phyloP scores from a whole-genome alignment of 495 filamentous ascomycete species.

The Friedmanniomyces simplex region DNA sequence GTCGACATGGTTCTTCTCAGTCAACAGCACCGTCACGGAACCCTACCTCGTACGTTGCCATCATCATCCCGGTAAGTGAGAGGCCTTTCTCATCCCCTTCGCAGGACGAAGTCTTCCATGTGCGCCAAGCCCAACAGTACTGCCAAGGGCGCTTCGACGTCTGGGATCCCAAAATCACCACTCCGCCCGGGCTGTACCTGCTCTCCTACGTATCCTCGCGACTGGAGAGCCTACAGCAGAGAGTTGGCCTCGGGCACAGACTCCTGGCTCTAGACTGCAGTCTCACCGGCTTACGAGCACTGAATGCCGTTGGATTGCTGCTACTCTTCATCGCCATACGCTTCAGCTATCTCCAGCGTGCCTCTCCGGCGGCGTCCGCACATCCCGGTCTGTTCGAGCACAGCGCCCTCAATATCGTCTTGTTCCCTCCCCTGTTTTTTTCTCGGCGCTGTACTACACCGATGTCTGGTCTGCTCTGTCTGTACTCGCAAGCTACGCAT shows the following conservation, averaged over 20 bases:
- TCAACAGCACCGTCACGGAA: constrained; percentile 48
- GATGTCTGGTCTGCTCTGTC: constrained; percentile 58
- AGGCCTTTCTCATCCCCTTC: constrained; percentile 1
- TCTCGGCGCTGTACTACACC: constrained; percentile 88
- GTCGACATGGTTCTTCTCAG: constrained; percentile 21
- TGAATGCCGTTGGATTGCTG: constrained; percentile 42
- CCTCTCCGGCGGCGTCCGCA: not conserved
- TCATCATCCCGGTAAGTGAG: not conserved
- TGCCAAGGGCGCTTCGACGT: constrained; percentile 59
- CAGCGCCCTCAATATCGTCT: constrained; percentile 57
- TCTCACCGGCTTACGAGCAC: constrained; percentile 37
- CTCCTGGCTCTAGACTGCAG: constrained; percentile 32
- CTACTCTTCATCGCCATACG: constrained; percentile 26
- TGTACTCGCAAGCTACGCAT: constrained; percentile 40
- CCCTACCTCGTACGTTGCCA: constrained; percentile 62
- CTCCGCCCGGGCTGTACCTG: constrained; percentile 77
- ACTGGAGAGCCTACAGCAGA: not conserved
- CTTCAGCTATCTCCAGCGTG: constrained; percentile 10
- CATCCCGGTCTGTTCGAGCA: constrained; percentile 3
- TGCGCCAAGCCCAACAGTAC: constrained; percentile 83
- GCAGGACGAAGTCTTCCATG: constrained; percentile 91
- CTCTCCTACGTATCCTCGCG: constrained; percentile 36
- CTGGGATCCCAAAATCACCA: constrained; percentile 97
- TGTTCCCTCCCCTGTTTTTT: constrained; percentile 90
- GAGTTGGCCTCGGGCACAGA: not conserved